Evolutionary conservation across 2,329 filamentous ascomycete species (phyloP).

Genomic region (Epichloe sp.): DNA sequence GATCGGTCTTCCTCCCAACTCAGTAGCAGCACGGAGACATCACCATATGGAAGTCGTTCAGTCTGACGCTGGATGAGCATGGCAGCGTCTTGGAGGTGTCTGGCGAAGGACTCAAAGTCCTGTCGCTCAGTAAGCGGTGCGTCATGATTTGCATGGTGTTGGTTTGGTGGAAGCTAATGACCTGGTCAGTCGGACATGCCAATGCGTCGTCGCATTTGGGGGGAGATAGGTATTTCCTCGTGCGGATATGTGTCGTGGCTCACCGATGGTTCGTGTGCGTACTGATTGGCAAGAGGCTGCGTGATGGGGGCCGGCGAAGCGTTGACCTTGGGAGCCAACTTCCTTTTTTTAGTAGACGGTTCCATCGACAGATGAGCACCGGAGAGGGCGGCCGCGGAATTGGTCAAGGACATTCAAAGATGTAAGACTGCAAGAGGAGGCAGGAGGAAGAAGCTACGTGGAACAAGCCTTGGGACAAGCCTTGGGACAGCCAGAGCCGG

Average conservation of each 20-base stretch:
- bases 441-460: neutral
- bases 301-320: slow-evolving; percentile 18
- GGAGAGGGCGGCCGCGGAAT: slow-evolving; percentile 9
- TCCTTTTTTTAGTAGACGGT: slow-evolving; percentile 30
- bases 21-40: slow-evolving; percentile 46
- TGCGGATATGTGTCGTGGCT: neutral
- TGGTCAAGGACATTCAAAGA: slow-evolving; percentile 6
- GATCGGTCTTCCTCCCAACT: slow-evolving; percentile 49
- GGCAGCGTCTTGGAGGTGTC: slow-evolving; percentile 54
- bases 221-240: neutral
- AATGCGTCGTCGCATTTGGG: neutral
- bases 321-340: slow-evolving; percentile 29
- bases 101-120: slow-evolving; percentile 54
- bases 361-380: slow-evolving; percentile 21
- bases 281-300: slow-evolving; percentile 11
- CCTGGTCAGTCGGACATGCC: neutral
- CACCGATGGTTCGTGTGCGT: slow-evolving; percentile 5
- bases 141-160: slow-evolving; percentile 27
- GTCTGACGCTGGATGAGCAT: slow-evolving; percentile 54
- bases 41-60: slow-evolving; percentile 42
- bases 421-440: neutral
- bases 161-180: slow-evolving; percentile 11
- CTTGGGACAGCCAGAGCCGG: neutral
- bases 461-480: neutral
- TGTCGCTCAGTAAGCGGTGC: slow-evolving; percentile 33